Percentiles rank a stretch among this genome's conserved stretches.
These are phyloP conservation scores for Colletotrichum camelliae DNA, from an alignment of 2,329 filamentous ascomycete species.

Conservation along the genomic window DNA sequence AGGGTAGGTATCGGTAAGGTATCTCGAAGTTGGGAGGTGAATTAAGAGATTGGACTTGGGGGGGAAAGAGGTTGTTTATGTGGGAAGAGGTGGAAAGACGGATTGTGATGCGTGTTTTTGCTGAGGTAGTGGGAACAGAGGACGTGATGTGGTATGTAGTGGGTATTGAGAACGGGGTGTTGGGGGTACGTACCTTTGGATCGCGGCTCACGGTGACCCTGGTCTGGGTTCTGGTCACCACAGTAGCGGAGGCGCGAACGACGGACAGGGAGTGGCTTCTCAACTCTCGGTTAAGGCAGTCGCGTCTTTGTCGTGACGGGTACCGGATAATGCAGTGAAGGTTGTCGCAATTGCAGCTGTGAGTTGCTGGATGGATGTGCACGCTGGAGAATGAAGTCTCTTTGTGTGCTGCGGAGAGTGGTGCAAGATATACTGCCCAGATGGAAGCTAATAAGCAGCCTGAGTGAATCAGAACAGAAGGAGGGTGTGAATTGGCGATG, in stretches of 20 bases:
- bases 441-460: neutral
- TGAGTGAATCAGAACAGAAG: neutral
- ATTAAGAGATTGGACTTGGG: neutral
- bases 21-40: neutral
- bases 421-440: neutral
- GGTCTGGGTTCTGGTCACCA: constrained; percentile 9
- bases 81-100: constrained; percentile 4
- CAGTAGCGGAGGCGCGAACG: constrained; percentile 18
- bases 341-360: neutral
- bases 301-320: constrained; percentile 13
- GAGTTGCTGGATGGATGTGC: neutral
- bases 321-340: neutral
- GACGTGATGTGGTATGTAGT: constrained; percentile 23
- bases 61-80: constrained; percentile 8
- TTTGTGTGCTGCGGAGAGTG: neutral
- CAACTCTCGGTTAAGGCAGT: constrained; percentile 11
- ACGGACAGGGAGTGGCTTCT: constrained; percentile 16
- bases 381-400: neutral
- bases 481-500: neutral
- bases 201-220: neutral
- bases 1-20: neutral
- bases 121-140: constrained; percentile 19
- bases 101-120: constrained; percentile 19
- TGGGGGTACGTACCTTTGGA: constrained; percentile 9
- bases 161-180: constrained; percentile 15